Evolutionary conservation across 257 asterid genomes (phyloP).

Genomic region (Plantago ovata): DNA sequence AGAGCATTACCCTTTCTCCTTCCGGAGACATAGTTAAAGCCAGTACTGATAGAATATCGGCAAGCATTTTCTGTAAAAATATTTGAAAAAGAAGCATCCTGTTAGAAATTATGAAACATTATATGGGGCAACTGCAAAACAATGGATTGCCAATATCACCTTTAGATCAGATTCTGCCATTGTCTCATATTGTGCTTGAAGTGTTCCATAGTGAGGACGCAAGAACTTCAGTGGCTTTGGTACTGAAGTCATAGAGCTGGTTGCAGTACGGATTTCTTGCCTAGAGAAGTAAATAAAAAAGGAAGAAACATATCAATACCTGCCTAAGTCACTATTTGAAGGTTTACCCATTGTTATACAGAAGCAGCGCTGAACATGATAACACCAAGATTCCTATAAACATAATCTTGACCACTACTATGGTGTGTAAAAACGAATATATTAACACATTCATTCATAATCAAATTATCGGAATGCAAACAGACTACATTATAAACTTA

Average conservation of each 20-base stretch:
- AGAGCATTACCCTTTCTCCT: conserved; percentile 74
- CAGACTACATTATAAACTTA: too few relatives aligned
- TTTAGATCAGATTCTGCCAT: conserved; percentile 68
- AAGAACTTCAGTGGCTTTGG: conserved; percentile 94
- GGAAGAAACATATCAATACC: not conserved
- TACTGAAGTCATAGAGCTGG: conserved; percentile 98
- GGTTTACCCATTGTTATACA: not conserved
- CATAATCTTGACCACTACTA: not conserved
- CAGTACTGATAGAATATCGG: conserved; percentile 94
- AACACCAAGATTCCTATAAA: conserved; percentile 3
- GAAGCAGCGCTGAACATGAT: not conserved
- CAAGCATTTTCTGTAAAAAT: conserved; percentile 60
- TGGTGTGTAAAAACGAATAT: not conserved
- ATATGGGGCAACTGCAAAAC: conserved; percentile 10
- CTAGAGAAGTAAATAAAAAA: conserved; percentile 29
- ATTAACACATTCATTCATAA: not conserved
- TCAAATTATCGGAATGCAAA: too few relatives aligned
- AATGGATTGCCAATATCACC: conserved; percentile 44
- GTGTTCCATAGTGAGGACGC: conserved; percentile 93
- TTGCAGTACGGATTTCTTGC: conserved; percentile 88
- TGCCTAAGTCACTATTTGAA: conserved; percentile 4
- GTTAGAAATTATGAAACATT: not conserved
- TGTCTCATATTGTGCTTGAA: conserved; percentile 59
- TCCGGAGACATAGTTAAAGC: conserved; percentile 98
- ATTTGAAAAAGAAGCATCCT: not conserved